Percentiles rank a stretch among this genome's conserved stretches.
phyloP scores from a whole-genome alignment of 352 stramenopile genomes.

The Pythium angustatum region DNA sequence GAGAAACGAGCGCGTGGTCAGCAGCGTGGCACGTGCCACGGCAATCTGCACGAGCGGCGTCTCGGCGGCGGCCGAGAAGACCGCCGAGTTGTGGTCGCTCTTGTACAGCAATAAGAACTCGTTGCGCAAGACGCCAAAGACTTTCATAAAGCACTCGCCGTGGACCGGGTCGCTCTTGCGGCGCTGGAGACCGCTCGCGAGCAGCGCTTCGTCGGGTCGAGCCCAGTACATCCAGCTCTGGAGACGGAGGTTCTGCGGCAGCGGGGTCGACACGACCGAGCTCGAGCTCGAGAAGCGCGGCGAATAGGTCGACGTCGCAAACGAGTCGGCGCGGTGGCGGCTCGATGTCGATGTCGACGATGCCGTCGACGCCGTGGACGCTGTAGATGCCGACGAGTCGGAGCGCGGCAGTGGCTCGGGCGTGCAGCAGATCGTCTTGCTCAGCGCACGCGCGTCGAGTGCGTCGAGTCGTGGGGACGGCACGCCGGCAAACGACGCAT shows the following conservation, averaged over 20 bases:
- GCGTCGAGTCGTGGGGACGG: background rate
- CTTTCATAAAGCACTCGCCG: conserved; percentile 38
- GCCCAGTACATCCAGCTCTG: conserved; percentile 52
- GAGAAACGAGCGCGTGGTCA: conserved; percentile 34
- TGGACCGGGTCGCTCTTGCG: conserved; percentile 6
- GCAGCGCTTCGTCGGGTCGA: conserved; percentile 23
- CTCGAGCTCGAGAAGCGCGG: conserved; percentile 24
- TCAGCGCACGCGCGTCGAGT: background rate
- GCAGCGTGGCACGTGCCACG: conserved; percentile 27
- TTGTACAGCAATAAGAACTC: conserved; percentile 50
- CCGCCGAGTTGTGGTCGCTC: conserved; percentile 26
- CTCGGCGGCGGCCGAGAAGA: conserved; percentile 19
- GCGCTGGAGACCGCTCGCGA: conserved; percentile 11
- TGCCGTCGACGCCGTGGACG: background rate
- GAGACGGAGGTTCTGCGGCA: conserved; percentile 28
- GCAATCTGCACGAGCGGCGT: conserved; percentile 46
- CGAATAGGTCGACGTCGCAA: background rate
- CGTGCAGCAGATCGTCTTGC: conserved; percentile 23
- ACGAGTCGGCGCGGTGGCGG: conserved; percentile 4
- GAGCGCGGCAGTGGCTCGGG: conserved; percentile 7
- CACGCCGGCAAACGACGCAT: conserved; percentile 14
- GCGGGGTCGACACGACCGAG: conserved; percentile 34
- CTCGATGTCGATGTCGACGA: background rate
- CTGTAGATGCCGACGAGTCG: background rate
- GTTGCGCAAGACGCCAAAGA: conserved; percentile 44